These are phyloP conservation scores for Boletus rufocinnamomeus DNA, from an alignment of 768 basidiomycete genomes.

Conservation along the genomic window DNA sequence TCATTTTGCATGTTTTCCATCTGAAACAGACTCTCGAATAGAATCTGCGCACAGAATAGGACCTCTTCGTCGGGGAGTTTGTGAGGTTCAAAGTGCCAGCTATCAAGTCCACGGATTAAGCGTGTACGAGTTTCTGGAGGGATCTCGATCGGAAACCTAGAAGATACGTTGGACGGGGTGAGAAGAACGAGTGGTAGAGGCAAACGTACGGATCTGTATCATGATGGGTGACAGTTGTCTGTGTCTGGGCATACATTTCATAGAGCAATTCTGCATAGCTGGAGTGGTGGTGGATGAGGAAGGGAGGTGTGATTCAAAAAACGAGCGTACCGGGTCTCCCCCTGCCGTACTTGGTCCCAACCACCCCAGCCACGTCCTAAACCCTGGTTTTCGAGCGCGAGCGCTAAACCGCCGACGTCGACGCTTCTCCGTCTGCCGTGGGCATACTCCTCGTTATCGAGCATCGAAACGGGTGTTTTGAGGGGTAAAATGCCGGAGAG, in stretches of 20 bases:
- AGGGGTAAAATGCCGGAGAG: background rate
- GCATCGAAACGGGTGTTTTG: slow-evolving; percentile 16
- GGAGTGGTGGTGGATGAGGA: slow-evolving; percentile 27
- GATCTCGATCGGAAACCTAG: slow-evolving; percentile 51
- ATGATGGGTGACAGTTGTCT: slow-evolving; percentile 64
- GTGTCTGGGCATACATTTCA: slow-evolving; percentile 83
- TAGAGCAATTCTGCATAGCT: slow-evolving; percentile 81
- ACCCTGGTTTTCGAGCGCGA: slow-evolving; percentile 65
- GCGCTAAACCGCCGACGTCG: slow-evolving; percentile 85
- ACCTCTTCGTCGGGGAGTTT: slow-evolving; percentile 80
- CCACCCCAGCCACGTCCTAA: slow-evolving; percentile 74
- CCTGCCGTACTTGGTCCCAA: slow-evolving; percentile 49
- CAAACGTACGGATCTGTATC: slow-evolving; percentile 29
- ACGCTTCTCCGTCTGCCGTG: slow-evolving; percentile 68
- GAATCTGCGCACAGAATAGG: slow-evolving; percentile 73
- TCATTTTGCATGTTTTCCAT: slow-evolving; percentile 72
- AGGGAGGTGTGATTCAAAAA: slow-evolving; percentile 3
- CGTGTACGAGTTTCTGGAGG: slow-evolving; percentile 52
- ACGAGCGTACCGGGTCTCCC: slow-evolving; percentile 50
- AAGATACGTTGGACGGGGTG: slow-evolving; percentile 15
- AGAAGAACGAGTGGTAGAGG: background rate
- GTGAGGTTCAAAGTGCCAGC: slow-evolving; percentile 92
- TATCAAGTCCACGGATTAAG: slow-evolving; percentile 68
- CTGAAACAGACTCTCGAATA: slow-evolving; percentile 85
- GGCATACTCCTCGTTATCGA: slow-evolving; percentile 31